These are phyloP conservation scores for Saccharomycodes ludwigii DNA, from an alignment of 805 yeast species.

Conservation along the genomic window DNA sequence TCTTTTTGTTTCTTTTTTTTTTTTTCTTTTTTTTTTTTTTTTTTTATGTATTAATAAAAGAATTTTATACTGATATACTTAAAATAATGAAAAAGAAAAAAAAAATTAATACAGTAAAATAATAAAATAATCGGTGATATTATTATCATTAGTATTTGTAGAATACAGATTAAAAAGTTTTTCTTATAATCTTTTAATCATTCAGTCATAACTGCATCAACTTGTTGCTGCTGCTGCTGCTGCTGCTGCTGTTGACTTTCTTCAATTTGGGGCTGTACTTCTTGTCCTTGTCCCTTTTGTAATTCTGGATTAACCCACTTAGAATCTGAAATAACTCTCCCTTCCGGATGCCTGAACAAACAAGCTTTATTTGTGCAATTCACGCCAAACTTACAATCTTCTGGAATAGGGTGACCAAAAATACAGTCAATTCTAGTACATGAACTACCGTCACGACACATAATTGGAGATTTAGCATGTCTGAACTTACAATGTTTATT, in stretches of 20 bases:
- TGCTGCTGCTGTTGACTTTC: slow-evolving; percentile 1
- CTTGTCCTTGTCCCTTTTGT: background rate
- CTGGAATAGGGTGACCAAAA: slow-evolving; percentile 71
- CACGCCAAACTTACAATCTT: slow-evolving; percentile 68
- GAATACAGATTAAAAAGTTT: too few relatives aligned
- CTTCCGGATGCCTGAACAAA: slow-evolving; percentile 70
- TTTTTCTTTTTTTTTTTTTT: background rate
- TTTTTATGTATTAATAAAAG: too few relatives aligned
- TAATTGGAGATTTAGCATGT: slow-evolving; percentile 61
- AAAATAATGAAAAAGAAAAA: too few relatives aligned
- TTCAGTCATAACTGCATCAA: too few relatives aligned
- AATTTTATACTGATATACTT: too few relatives aligned
- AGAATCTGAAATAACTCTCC: slow-evolving; percentile 32
- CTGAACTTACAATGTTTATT: slow-evolving; percentile 70
- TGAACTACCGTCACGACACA: slow-evolving; percentile 72
- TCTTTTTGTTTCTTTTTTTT: slow-evolving; percentile 5
- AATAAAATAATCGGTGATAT: background rate
- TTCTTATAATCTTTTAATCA: too few relatives aligned
- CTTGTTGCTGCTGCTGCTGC: slow-evolving; percentile 1
- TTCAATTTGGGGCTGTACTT: background rate
- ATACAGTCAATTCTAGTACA: slow-evolving; percentile 75
- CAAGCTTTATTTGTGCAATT: slow-evolving; percentile 65
- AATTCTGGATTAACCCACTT: slow-evolving; percentile 1
- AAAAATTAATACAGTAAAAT: background rate
- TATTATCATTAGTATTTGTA: too few relatives aligned